These are phyloP conservation scores for Paracorniculantispora psalliotae DNA, from an alignment of 2,329 filamentous ascomycete species.

Conservation along the genomic window DNA sequence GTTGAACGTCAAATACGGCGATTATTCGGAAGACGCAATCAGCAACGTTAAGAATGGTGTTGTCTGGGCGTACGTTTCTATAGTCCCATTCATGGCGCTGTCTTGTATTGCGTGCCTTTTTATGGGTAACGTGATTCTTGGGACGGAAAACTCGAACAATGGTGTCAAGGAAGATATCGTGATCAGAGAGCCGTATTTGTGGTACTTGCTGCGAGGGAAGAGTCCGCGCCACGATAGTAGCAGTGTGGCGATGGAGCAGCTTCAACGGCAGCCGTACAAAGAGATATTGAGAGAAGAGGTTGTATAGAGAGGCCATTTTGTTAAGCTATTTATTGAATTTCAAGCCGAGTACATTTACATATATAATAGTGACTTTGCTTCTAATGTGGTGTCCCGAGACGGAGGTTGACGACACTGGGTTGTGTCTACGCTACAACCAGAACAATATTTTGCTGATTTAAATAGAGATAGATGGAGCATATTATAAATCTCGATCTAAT, in stretches of 20 bases:
- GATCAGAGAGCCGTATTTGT: constrained; percentile 9
- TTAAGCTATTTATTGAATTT: too few relatives aligned
- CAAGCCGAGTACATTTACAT: too few relatives aligned
- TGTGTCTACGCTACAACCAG: too few relatives aligned
- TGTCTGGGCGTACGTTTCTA: constrained; percentile 59
- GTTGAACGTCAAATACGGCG: constrained; percentile 19
- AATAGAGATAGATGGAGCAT: too few relatives aligned
- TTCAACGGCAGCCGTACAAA: background rate
- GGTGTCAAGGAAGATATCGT: constrained; percentile 1
- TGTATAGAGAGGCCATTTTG: background rate
- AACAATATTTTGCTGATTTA: too few relatives aligned
- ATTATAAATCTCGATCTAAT: too few relatives aligned
- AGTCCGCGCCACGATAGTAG: background rate
- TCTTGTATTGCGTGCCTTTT: constrained; percentile 23
- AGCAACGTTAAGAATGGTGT: constrained; percentile 24
- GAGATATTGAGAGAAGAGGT: background rate
- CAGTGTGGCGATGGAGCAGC: background rate
- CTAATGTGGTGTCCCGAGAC: too few relatives aligned
- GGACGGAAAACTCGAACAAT: constrained; percentile 10
- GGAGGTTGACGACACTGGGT: too few relatives aligned
- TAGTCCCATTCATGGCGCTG: constrained; percentile 52
- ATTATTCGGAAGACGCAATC: constrained; percentile 23
- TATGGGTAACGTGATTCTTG: constrained; percentile 29
- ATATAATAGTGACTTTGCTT: too few relatives aligned
- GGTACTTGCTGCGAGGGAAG: background rate